Conservation (phyloP, 805 yeast genomes). For the Yamadazyma phyllophila region DNA sequence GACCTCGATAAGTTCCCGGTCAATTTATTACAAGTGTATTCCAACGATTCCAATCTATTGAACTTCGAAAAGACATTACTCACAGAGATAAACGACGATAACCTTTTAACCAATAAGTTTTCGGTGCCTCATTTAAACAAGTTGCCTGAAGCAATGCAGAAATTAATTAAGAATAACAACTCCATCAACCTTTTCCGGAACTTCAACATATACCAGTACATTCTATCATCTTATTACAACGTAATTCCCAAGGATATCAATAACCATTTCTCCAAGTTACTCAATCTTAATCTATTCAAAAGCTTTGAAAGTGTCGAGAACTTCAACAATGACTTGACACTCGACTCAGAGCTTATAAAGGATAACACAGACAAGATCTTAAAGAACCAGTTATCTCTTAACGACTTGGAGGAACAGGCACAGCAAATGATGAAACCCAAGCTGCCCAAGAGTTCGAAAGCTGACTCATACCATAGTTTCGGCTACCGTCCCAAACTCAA, state of each 20-base stretch:
- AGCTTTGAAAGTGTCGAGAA: slow-evolving; percentile 34
- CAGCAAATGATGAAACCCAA: not conserved
- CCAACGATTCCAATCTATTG: slow-evolving; percentile 40
- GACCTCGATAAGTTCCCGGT: slow-evolving; percentile 34
- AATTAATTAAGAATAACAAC: slow-evolving; percentile 26
- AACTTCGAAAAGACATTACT: slow-evolving; percentile 29
- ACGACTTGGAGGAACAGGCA: slow-evolving; percentile 13
- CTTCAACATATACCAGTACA: slow-evolving; percentile 35
- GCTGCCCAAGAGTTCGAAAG: not conserved
- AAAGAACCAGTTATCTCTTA: slow-evolving; percentile 25
- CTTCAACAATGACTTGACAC: slow-evolving; percentile 25
- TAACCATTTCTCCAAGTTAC: slow-evolving; percentile 37
- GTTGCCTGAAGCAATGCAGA: slow-evolving; percentile 36
- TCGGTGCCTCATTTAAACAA: slow-evolving; percentile 22
- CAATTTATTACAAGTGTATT: slow-evolving; percentile 27
- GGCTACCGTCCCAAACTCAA: slow-evolving; percentile 8
- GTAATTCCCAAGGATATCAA: slow-evolving; percentile 28
- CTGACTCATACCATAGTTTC: not conserved
- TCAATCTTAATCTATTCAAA: slow-evolving; percentile 36
- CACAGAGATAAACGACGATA: slow-evolving; percentile 27
- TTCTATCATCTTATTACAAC: slow-evolving; percentile 40
- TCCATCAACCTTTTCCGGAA: slow-evolving; percentile 34
- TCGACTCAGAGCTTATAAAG: slow-evolving; percentile 23
- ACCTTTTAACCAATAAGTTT: slow-evolving; percentile 22
- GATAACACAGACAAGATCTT: slow-evolving; percentile 24